Evolutionary conservation across 2,329 filamentous ascomycete genomes (phyloP).

Genomic region (Orbilia javanica): DNA sequence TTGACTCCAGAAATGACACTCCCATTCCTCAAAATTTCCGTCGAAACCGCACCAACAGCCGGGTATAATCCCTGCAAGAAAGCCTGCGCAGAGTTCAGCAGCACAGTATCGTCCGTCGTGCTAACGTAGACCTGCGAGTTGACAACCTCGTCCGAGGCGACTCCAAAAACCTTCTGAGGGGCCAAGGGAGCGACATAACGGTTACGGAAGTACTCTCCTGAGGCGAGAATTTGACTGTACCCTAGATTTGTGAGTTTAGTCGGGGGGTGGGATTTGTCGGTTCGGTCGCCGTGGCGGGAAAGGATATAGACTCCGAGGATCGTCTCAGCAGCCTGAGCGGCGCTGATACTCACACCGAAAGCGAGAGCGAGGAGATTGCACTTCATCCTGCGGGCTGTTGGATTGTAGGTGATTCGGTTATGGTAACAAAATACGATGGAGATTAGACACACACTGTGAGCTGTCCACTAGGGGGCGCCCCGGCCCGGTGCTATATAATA

Average conservation of each 20-base stretch:
- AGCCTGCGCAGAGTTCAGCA: constrained; percentile 81
- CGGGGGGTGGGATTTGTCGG: constrained; percentile 80
- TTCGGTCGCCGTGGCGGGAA: constrained; percentile 89
- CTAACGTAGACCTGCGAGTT: constrained; percentile 78
- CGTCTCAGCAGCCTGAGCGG: constrained; percentile 70
- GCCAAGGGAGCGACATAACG: constrained; percentile 76
- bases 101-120: constrained; percentile 81
- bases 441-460: neutral
- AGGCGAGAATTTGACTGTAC: constrained; percentile 78
- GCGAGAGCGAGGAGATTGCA: constrained; percentile 43
- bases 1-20: constrained; percentile 76
- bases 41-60: constrained; percentile 72
- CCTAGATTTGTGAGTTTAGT: constrained; percentile 83
- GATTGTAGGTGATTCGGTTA: neutral
- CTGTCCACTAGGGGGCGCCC: neutral
- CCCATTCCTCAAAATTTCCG: constrained; percentile 78
- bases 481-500: neutral
- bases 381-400: constrained; percentile 11
- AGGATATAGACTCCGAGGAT: constrained; percentile 88
- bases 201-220: constrained; percentile 80
- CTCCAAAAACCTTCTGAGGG: constrained; percentile 73
- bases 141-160: constrained; percentile 76
- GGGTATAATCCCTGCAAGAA: constrained; percentile 92
- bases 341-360: constrained; percentile 36
- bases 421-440: neutral